These are phyloP conservation scores for Smittium mucronatum DNA, from an alignment of 371 early-diverging fungal genomes.

Conservation along the genomic window DNA sequence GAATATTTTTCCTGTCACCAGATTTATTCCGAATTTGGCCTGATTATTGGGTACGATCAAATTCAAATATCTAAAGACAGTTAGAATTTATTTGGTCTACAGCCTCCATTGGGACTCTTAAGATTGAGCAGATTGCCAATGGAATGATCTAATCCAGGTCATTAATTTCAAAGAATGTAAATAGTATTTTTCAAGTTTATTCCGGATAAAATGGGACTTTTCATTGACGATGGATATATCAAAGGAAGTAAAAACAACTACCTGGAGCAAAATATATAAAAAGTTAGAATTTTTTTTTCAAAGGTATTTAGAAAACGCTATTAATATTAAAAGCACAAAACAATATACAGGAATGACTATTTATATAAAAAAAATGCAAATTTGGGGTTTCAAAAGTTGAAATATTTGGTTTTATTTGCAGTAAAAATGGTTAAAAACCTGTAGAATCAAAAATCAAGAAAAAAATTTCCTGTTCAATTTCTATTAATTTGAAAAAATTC, in stretches of 20 bases:
- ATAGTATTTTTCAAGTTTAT: conserved; percentile 15
- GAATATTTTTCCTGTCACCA: conserved; percentile 15
- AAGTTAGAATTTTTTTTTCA: conserved; percentile 3
- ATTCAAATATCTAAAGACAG: conserved; percentile 13
- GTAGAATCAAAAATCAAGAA: neutral
- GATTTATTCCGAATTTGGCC: conserved; percentile 17
- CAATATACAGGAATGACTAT: conserved; percentile 12
- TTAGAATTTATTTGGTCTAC: conserved; percentile 19
- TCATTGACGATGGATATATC: conserved; percentile 20
- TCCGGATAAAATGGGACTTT: conserved; percentile 12
- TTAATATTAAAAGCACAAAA: neutral
- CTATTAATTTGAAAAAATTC: conserved; percentile 8
- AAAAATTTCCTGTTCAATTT: conserved; percentile 1
- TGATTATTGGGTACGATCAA: conserved; percentile 25
- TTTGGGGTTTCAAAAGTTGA: conserved; percentile 13
- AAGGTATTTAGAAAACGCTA: conserved; percentile 9
- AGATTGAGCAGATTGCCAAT: conserved; percentile 21
- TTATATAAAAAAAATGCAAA: conserved; percentile 3
- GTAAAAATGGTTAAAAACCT: conserved; percentile 10
- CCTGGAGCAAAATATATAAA: neutral
- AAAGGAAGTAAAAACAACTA: conserved; percentile 4
- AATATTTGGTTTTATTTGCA: conserved; percentile 13
- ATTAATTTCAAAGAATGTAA: conserved; percentile 17
- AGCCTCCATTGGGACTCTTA: conserved; percentile 23
- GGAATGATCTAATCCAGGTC: conserved; percentile 24